Base-by-base conservation (phyloP, 352 stramenopile genomes). In the Phytophthora nicotianae region DNA sequence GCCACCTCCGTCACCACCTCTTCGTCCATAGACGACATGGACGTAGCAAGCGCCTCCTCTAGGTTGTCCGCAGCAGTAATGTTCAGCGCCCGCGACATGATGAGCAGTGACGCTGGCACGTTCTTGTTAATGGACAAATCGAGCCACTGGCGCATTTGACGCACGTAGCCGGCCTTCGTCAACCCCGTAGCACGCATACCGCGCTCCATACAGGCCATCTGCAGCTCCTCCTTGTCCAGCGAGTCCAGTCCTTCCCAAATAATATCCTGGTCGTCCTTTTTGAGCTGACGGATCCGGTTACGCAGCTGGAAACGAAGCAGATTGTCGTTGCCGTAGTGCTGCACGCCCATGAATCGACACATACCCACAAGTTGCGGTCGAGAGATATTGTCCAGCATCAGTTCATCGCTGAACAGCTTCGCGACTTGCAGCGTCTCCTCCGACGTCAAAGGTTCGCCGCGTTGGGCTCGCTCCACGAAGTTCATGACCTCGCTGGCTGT, bases 211-310 rank as follows among this genome's bases (percentile, higher is more conserved):
- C 97, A 99, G 8, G 97, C 97, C 77, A 94, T 86, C 72, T 96
- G 89, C 1, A 99, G 77, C 77, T 99, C 97, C 70, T 99, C 96
- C 77, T 98, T 99, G 58, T 98, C 97, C 2, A 99, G 84, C 27
- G 88, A 98, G 57, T 98, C 91, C 40, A 99, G 86, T 10, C 97
- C 97, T 85, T 99, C 97, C 93, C 95, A 99, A 55, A 99, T 89
- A 74, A 99, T 99, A 50, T 97, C 88, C 72, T 98, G 95, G 74
- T 99, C 97, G 75, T 99, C 97, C 72, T 98, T 98, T 71, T 98
- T 98, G 11, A 99, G 73, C 55, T 90, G 82, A 47, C 93, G 77
- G 60, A 99, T 96, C 47, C 90, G 90, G 65, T 95, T 96, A 27
- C 97, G 89, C 50, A 94, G 59, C 75, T 98, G 96, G 65, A 99